A percentile compares a stretch with the other conserved stretches of the same genome.
Evolutionary conservation across 2,329 filamentous ascomycete species (phyloP).

Genomic region (Botrytis deweyae): DNA sequence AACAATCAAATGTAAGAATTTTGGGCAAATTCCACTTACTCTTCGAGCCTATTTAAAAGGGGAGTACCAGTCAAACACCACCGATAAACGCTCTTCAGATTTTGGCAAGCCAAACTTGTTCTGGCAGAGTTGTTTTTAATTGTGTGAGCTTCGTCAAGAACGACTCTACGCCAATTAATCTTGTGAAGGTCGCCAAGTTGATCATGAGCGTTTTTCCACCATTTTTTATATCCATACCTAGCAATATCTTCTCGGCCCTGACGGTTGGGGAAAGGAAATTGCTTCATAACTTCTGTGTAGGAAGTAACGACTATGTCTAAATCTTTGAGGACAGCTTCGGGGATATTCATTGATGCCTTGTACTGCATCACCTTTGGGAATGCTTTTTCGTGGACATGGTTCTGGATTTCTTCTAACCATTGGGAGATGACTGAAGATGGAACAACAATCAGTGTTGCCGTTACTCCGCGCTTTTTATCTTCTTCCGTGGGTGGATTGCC

Average conservation of each 20-base stretch:
- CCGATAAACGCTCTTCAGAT: slow-evolving; percentile 34
- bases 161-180: slow-evolving; percentile 50
- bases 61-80: slow-evolving; percentile 40
- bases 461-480: slow-evolving; percentile 33
- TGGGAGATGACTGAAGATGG: slow-evolving; percentile 35
- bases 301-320: slow-evolving; percentile 36
- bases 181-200: slow-evolving; percentile 43
- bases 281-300: slow-evolving; percentile 42
- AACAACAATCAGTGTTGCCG: slow-evolving; percentile 37
- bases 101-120: slow-evolving; percentile 48
- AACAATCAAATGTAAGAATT: background rate
- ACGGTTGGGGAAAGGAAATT: slow-evolving; percentile 93
- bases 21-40: slow-evolving; percentile 27
- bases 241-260: slow-evolving; percentile 81
- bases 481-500: slow-evolving; percentile 44
- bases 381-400: slow-evolving; percentile 26
- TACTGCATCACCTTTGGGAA: slow-evolving; percentile 35
- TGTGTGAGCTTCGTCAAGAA: slow-evolving; percentile 56
- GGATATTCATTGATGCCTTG: slow-evolving; percentile 22
- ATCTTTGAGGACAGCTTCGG: slow-evolving; percentile 25
- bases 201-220: slow-evolving; percentile 36
- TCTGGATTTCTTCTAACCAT: slow-evolving; percentile 36
- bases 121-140: slow-evolving; percentile 51
- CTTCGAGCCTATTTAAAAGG: slow-evolving; percentile 35
- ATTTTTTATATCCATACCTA: slow-evolving; percentile 37